A percentile compares a stretch with the other conserved stretches of the same genome.
Evolutionary conservation across 2,329 filamentous ascomycete genomes (phyloP).

Genomic region (Paecilomyces niveus): DNA sequence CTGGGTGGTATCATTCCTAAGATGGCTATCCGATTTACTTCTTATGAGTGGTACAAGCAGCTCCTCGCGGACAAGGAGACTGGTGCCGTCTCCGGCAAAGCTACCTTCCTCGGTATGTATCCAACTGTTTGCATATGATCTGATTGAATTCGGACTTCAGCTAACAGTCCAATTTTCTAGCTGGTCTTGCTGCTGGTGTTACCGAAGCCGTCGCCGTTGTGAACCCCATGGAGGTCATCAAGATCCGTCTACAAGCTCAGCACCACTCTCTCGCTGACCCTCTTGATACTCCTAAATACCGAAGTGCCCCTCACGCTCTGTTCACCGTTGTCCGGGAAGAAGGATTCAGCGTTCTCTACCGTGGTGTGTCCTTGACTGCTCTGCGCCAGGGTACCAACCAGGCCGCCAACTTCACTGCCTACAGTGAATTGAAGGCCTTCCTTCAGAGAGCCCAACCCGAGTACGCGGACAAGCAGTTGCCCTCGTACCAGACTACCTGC

Average conservation of each 20-base stretch:
- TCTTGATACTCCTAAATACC: constrained; percentile 92
- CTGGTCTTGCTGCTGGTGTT: constrained; percentile 84
- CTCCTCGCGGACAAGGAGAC: constrained; percentile 62
- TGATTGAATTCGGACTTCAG: neutral
- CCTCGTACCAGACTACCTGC: constrained; percentile 80
- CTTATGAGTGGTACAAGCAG: constrained; percentile 93
- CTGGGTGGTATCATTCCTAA: constrained; percentile 95
- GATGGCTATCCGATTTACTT: constrained; percentile 98
- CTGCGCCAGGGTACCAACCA: constrained; percentile 94
- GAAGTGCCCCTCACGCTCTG: constrained; percentile 74
- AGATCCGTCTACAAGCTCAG: constrained; percentile 96
- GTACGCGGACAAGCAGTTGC: constrained; percentile 59
- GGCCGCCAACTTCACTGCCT: constrained; percentile 97
- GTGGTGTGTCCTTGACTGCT: constrained; percentile 87
- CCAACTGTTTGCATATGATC: constrained; percentile 32
- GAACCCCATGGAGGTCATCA: constrained; percentile 98
- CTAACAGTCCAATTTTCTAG: constrained; percentile 32
- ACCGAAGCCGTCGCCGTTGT: constrained; percentile 96
- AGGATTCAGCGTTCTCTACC: constrained; percentile 78
- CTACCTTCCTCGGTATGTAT: constrained; percentile 61
- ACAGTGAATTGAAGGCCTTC: constrained; percentile 81
- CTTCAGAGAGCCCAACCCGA: constrained; percentile 68
- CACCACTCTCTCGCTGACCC: constrained; percentile 97
- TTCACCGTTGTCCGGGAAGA: constrained; percentile 93
- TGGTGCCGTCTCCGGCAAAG: constrained; percentile 60